A percentile compares a stretch with the other conserved stretches of the same genome.
These are phyloP conservation scores for thale cress (Arabidopsis thaliana) DNA, from an alignment of 345 rosid species.

Conservation along the genomic window DNA sequence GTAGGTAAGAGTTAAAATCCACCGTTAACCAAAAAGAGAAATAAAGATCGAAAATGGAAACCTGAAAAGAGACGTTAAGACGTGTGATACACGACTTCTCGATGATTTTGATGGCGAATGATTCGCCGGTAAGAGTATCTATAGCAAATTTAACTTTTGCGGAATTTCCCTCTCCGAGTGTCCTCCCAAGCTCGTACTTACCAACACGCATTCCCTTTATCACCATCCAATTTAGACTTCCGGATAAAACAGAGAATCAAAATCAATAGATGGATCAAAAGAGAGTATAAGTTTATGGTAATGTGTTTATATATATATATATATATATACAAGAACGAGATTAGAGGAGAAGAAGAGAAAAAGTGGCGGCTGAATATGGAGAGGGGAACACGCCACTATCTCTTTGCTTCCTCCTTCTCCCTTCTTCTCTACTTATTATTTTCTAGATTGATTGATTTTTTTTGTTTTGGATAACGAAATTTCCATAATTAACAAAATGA, in stretches of 20 bases:
- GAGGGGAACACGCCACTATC: slow-evolving; percentile 30
- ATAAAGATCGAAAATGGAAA: background rate
- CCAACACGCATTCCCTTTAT: slow-evolving; percentile 69
- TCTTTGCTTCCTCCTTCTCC: slow-evolving; percentile 15
- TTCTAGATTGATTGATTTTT: background rate
- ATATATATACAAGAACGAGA: slow-evolving; percentile 8
- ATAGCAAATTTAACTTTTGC: slow-evolving; percentile 79
- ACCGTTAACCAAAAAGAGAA: background rate
- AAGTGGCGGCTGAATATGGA: slow-evolving; percentile 8
- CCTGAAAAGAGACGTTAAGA: slow-evolving; percentile 81
- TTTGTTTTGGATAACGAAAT: background rate
- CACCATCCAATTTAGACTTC: slow-evolving; percentile 40
- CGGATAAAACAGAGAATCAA: background rate
- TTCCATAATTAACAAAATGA: background rate
- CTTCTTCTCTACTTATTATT: background rate
- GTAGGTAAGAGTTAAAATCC: background rate
- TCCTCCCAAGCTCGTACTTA: slow-evolving; percentile 83
- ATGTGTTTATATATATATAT: background rate
- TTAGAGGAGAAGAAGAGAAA: background rate
- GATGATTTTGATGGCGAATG: slow-evolving; percentile 85
- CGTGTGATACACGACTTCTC: slow-evolving; percentile 67
- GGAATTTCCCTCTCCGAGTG: slow-evolving; percentile 88
- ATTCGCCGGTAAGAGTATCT: slow-evolving; percentile 59
- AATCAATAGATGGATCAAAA: slow-evolving; percentile 4
- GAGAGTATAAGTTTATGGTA: slow-evolving; percentile 1